Conservation (phyloP, 495 filamentous ascomycete genomes). For the Aspergillus conjunctus region DNA sequence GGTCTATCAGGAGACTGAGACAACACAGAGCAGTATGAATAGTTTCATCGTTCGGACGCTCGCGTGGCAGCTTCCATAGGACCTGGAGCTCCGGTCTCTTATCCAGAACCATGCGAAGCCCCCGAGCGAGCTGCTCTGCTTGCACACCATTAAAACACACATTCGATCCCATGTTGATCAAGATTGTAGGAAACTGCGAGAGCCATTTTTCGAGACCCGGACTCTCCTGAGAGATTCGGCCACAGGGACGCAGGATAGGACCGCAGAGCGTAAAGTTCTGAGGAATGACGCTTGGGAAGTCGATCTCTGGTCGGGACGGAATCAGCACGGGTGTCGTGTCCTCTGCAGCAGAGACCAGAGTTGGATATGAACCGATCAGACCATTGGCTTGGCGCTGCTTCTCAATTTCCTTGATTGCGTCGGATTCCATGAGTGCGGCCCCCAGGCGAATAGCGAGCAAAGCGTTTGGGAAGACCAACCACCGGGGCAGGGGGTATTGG, state of each 20-base stretch:
- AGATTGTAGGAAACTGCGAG: constrained; percentile 33
- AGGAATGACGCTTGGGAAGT: constrained; percentile 23
- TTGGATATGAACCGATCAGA: constrained; percentile 16
- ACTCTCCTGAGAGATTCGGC: constrained; percentile 21
- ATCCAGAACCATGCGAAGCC: constrained; percentile 33
- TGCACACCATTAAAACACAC: constrained; percentile 15
- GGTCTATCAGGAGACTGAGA: neutral
- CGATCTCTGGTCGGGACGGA: constrained; percentile 15
- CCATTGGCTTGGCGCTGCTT: constrained; percentile 22
- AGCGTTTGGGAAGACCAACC: constrained; percentile 33
- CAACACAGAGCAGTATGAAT: neutral
- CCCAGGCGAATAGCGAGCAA: constrained; percentile 25
- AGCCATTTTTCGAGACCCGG: constrained; percentile 42
- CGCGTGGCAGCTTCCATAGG: constrained; percentile 44
- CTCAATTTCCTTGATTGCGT: constrained; percentile 8
- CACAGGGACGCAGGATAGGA: constrained; percentile 25
- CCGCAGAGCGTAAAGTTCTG: constrained; percentile 25
- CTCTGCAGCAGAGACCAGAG: neutral
- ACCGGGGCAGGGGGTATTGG: constrained; percentile 37
- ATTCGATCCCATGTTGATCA: constrained; percentile 41
- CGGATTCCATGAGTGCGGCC: neutral
- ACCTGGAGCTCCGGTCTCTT: constrained; percentile 34
- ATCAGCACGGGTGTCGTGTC: constrained; percentile 16
- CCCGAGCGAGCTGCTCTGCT: constrained; percentile 38
- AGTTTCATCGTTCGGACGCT: neutral